Evolutionary conservation across 2,329 filamentous ascomycete species (phyloP).

Genomic region (Akanthomyces lecanii): DNA sequence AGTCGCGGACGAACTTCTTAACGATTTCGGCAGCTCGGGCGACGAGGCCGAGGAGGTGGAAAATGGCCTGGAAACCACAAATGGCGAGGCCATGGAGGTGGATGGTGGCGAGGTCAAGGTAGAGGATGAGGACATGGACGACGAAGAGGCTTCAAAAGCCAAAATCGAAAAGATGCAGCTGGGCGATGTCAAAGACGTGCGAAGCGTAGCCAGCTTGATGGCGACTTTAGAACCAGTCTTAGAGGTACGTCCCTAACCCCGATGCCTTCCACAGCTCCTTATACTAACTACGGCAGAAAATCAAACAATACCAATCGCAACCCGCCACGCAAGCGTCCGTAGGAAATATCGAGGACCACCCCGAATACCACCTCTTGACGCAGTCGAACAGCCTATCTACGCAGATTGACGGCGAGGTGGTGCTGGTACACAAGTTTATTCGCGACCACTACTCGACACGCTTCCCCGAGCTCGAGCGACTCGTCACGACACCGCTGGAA

Average conservation of each 20-base stretch:
- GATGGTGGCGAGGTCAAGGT: slow-evolving; percentile 44
- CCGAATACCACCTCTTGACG: slow-evolving; percentile 83
- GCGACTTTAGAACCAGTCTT: slow-evolving; percentile 75
- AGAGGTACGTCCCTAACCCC: slow-evolving; percentile 58
- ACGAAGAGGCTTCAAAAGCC: slow-evolving; percentile 67
- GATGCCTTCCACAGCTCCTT: slow-evolving; percentile 63
- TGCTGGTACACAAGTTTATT: slow-evolving; percentile 91
- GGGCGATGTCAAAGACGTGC: slow-evolving; percentile 68
- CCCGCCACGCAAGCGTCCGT: slow-evolving; percentile 62
- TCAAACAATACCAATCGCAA: slow-evolving; percentile 68
- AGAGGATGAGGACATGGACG: slow-evolving; percentile 54
- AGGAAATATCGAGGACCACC: slow-evolving; percentile 86
- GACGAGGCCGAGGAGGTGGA: slow-evolving; percentile 67
- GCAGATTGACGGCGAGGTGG: slow-evolving; percentile 88
- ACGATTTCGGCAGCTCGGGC: slow-evolving; percentile 63
- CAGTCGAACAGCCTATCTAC: slow-evolving; percentile 88
- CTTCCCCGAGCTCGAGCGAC: slow-evolving; percentile 86
- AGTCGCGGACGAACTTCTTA: slow-evolving; percentile 84
- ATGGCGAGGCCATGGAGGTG: slow-evolving; percentile 49
- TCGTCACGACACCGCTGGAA: slow-evolving; percentile 88
- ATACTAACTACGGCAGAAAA: slow-evolving; percentile 60
- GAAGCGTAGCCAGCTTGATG: slow-evolving; percentile 76
- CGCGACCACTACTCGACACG: slow-evolving; percentile 91
- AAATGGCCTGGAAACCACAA: slow-evolving; percentile 40
- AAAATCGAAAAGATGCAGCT: slow-evolving; percentile 81